Base-by-base conservation (phyloP, 225 moss, liverwort and hornwort species). In the Pseudoscleropodium purum region DNA sequence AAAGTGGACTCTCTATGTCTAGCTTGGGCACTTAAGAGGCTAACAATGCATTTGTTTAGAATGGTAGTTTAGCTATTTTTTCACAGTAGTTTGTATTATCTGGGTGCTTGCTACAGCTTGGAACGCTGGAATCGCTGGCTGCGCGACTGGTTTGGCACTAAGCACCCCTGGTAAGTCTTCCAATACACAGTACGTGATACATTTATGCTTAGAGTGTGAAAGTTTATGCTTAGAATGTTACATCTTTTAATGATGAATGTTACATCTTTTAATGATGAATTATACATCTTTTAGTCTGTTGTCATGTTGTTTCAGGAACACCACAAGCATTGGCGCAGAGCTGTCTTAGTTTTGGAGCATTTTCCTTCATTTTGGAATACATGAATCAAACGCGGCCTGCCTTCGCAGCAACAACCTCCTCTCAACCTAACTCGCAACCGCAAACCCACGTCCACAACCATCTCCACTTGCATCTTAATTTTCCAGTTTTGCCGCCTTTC, bases 61-160 rank as follows among this genome's bases (percentile, higher is more conserved):
- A 54, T 21, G 57, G n/a, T n/a, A 59, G 74, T 52, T 61, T 75
- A 87, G 39, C 82, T 49, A 47, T 83, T 45, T 37, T 13, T 84
- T 90, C n/a, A 90, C 31, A 63, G 20, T 57, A 26, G 11, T 78
- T 47, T 30, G n/a, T 62, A 29, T 81, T 81, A 18, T 62, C 67
- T 56, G 88, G 61, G n/a, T 74, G 51, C 61, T 81, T 89, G 87
- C 75, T 85, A 89, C 95, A 98, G 99, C 97, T 91, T 92, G 97
- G 89, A 99, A 99, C 90, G 95, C 99, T 88, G 97, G 99, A 87
- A 94, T 99, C 47, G 99, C 99, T 86, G 99, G 99, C 73, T 99
- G 99, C 87, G 99, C 99, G n/a, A 99, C 99, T 67, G 99, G 99
- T 70, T 92, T 99, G 90, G 99, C 95, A 52, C 91, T 99, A 41